Base-by-base conservation (phyloP, 495 filamentous ascomycete genomes). In the Tetracladium marchalianum region DNA sequence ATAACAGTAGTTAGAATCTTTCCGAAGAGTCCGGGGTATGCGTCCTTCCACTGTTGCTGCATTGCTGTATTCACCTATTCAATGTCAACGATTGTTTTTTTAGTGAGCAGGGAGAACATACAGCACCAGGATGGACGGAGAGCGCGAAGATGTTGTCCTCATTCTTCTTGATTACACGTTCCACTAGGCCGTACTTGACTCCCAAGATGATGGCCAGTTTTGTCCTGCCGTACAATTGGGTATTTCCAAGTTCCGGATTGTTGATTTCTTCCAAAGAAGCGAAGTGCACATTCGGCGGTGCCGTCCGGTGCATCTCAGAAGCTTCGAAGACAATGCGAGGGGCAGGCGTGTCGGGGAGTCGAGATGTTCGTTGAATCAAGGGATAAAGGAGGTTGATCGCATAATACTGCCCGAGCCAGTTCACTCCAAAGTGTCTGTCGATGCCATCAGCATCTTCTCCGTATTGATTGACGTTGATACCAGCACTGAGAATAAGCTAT, bases 161-260 rank as follows among this genome's bases (percentile, higher is more conserved):
- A 41, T 70, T 68, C 13, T 59, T 54, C 55, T 64, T 62, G 34
- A 72, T 69, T 8, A 72, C 67, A 35, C 53, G 50, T 6, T 58
- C 61, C 2, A 58, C 49, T 13, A 69, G 39, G 9, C 68, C 66
- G 37, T 65, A 71, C 61, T 71, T 70, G 22, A 61, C 57, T 8
- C 36, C 36, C 7, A 79, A 55, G 18, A 81, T 65, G 40, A 75
- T 60, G 0, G 75, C 79, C 11, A 80, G 64, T 55, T 81, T 80
- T 1, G 64, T 66, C 37, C 78, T 59, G 16, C 60, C 64, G 59
- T 82, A 79, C 37, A 78, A 63, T 24, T 69, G 63, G 9, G 63
- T 64, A 4, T 73, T 60, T 0, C 76, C 77, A 38, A 79, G 57
- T 31, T 72, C 67, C 6, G 54, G 60, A 41, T 66, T 53, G 52